Base-by-base conservation (phyloP, 2,329 filamentous ascomycete species). In the Penicillium sp. region DNA sequence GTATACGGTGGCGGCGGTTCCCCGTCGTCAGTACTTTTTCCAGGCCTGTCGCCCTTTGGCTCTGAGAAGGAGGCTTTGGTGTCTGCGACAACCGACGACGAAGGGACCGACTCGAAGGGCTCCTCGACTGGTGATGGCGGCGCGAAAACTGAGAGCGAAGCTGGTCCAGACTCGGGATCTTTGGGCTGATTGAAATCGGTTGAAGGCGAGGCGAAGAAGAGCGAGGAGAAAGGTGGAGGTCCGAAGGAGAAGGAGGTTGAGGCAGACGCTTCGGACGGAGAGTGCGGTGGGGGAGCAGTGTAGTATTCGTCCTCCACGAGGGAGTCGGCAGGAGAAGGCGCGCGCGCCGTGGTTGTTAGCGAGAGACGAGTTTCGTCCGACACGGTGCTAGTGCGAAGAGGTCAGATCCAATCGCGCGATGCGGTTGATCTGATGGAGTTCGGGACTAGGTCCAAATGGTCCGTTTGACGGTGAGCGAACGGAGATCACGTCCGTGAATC, bases 1-100 rank as follows among this genome's bases (percentile, higher is more conserved):
- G 89, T 91, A 74, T 99, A 99, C 52, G 94, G 93, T 53, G 94
- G 94, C 56, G 94, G 94, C 53, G 93, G 93, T 78, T 97, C 94
- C 75, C 85, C 83, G 76, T 97, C 93, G 79, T 86, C 84, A 53
- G 81, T 68, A 53, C 78, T 84, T 72, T 94, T 94, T 64, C 84
- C 85, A 53, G 85, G 85, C 34, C 85, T 83, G 64, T 87, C 82
- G 66, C 84, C 83, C 75, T 96, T 95, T 61, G 82, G 87, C 73
- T 95, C 91, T 63, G 89, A 87, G 67, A 95, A 85, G 47, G 86
- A 89, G 65, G 87, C 85, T 76, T 96, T 95, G 67, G 90, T 93
- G 70, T 95, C 90, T 60, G 85, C 84, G 65, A 82, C 76, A 61
- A 81, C 76, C 31, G 79, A 77, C 51, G 79, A 78, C 54, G 70